Evolutionary conservation across 495 filamentous ascomycete species (phyloP), one percentile per base, ranked within the genome.

Genomic region (Penicillium maclennaniae): DNA sequence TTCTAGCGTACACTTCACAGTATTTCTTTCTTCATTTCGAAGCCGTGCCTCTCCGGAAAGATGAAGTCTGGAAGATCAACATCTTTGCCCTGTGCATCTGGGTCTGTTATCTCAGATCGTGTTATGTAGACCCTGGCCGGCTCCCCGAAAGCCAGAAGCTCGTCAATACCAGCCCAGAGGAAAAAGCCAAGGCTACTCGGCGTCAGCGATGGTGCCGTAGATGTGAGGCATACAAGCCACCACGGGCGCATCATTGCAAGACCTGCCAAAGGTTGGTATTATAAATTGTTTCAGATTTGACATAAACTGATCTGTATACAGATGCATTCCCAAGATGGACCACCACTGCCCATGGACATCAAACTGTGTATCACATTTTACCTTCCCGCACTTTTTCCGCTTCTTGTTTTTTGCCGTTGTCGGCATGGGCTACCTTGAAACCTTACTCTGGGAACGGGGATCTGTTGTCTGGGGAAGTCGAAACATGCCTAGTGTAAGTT

Each of bases 311-410:
- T 27, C 7, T 28, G 21, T 19, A 20, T 34, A 17, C 50, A 90
- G 86, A 67, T 98, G 93, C 69, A 86, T 97, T 53, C 88, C 91
- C 1, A 91, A 89, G 66, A 97, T 98, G 95, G 93, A 98, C 75
- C 93, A 98, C 70, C 93, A 98, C 72, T 98, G 93, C 63, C 92
- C 93, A 0, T 98, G 93, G 93, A 97, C 91, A 2, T 71, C 75
- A 40, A 97, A 95, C 67, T 98, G 93, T 71, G 90, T 97, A 40
- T 96, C 91, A 3, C 80, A 95, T 66, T 83, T 85, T 47, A 95
- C 92, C 12, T 87, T 92, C 62, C 91, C 92, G 10, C 86, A 95
- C 70, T 96, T 95, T 69, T 66, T 93, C 15, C 91, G 91, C 45
- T 96, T 97, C 69, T 72, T 97, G 20, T 76, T 88, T 65, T 95